Percentiles rank a stretch among this genome's conserved stretches.
Conservation (phyloP, 805 yeast genomes). For the Geotrichum ghanense region DNA sequence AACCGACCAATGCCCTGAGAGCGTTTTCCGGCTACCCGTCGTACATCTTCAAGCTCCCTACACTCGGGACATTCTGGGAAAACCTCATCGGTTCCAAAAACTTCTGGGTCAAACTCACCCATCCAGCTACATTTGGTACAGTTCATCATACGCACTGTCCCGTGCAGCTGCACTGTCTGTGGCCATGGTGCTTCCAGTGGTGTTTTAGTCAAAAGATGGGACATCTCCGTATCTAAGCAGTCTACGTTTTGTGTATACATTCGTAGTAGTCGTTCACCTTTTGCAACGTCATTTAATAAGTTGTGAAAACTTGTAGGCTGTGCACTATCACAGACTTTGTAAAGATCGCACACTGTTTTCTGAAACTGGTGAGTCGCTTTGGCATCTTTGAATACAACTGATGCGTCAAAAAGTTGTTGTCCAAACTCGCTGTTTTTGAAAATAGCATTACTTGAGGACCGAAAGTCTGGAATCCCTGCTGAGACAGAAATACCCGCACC, state of each 20-base stretch:
- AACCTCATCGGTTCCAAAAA: constrained; percentile 30
- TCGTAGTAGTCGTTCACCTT: constrained; percentile 52
- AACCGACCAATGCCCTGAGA: constrained; percentile 49
- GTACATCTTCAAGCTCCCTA: constrained; percentile 42
- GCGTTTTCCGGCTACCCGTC: constrained; percentile 53
- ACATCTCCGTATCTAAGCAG: constrained; percentile 54
- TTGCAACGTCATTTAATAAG: constrained; percentile 47
- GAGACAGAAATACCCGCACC: constrained; percentile 92
- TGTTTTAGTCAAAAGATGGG: constrained; percentile 31
- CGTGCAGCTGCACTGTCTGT: constrained; percentile 71
- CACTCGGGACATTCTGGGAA: constrained; percentile 58
- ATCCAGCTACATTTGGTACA: constrained; percentile 68
- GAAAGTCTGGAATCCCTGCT: constrained; percentile 82
- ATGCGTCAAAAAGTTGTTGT: constrained; percentile 68
- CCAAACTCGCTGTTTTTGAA: constrained; percentile 43
- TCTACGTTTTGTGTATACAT: constrained; percentile 86
- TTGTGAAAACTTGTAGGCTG: constrained; percentile 67
- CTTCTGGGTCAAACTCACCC: constrained; percentile 39
- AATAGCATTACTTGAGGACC: constrained; percentile 63
- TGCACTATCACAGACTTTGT: constrained; percentile 41
- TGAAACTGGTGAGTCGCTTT: constrained; percentile 57
- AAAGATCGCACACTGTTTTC: constrained; percentile 56
- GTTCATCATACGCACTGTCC: constrained; percentile 58
- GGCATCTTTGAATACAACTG: constrained; percentile 57
- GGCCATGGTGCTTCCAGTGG: constrained; percentile 23